Evolutionary conservation across 768 basidiomycete species (phyloP).

Genomic region (Tulasnella calospora): DNA sequence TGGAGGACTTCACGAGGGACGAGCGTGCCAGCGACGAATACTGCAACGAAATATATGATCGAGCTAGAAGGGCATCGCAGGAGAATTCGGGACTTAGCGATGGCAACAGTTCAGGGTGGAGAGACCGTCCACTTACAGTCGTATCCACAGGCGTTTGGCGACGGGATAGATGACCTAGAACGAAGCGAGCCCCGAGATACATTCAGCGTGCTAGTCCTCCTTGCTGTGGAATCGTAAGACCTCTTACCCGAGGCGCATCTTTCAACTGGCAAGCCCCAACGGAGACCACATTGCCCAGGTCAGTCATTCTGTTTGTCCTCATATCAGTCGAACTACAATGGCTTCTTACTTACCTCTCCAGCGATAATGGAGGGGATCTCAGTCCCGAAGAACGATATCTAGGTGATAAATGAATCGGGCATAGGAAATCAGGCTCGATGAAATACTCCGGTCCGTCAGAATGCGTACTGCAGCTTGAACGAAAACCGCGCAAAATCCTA

Average conservation of each 20-base stretch:
- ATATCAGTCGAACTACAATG: not conserved
- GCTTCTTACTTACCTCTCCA: conserved; percentile 7
- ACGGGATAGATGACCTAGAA: conserved; percentile 6
- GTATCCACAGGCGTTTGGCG: not conserved
- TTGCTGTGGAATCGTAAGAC: not conserved
- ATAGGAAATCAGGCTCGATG: not conserved
- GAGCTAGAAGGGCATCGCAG: not conserved
- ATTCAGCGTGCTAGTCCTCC: not conserved
- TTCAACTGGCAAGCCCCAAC: not conserved
- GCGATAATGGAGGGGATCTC: conserved; percentile 14
- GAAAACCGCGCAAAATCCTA: conserved; percentile 1
- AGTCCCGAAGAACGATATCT: conserved; percentile 20
- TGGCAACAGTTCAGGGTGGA: too few relatives aligned
- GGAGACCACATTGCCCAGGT: not conserved
- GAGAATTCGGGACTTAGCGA: too few relatives aligned
- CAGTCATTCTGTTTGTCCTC: not conserved
- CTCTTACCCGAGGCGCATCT: conserved; percentile 10
- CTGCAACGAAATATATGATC: not conserved
- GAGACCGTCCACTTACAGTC: not conserved
- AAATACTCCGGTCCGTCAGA: too few relatives aligned
- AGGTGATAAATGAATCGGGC: too few relatives aligned
- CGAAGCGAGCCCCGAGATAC: not conserved
- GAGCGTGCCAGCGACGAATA: conserved; percentile 10
- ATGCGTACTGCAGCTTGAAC: not conserved
- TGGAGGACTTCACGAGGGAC: not conserved